Evolutionary conservation across 2,329 filamentous ascomycete species (phyloP).

Genomic region (Malbranchea cinnamomea): DNA sequence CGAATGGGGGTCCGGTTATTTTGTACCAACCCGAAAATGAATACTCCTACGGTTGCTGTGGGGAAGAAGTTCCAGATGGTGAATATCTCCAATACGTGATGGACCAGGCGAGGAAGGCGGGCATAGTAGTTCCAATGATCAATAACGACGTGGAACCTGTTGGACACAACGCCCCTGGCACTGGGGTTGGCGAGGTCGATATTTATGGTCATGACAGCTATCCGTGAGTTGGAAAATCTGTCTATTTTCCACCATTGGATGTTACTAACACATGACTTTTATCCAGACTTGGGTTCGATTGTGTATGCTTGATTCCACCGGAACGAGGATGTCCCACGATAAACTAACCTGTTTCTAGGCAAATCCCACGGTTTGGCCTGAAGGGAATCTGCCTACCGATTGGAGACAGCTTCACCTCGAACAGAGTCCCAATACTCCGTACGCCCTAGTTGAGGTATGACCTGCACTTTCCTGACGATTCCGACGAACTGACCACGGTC

Average conservation of each 20-base stretch:
- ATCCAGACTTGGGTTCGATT: conserved; percentile 25
- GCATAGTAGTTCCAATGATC: conserved; percentile 60
- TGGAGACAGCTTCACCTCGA: conserved; percentile 40
- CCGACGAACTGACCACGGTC: conserved; percentile 1
- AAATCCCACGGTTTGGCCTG: conserved; percentile 48
- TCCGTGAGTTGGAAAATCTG: conserved; percentile 26
- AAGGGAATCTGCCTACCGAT: conserved; percentile 39
- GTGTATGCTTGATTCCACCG: too few relatives aligned
- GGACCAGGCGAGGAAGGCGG: conserved; percentile 50
- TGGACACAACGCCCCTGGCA: conserved; percentile 51
- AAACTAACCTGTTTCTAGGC: conserved; percentile 20
- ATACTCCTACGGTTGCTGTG: conserved; percentile 41
- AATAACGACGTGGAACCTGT: conserved; percentile 53
- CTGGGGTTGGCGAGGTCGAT: conserved; percentile 41
- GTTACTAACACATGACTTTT: conserved; percentile 6
- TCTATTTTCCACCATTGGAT: background rate
- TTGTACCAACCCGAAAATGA: conserved; percentile 73
- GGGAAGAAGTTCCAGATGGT: conserved; percentile 46
- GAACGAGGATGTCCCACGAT: too few relatives aligned
- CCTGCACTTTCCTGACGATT: too few relatives aligned
- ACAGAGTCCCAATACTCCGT: conserved; percentile 51
- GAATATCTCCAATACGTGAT: conserved; percentile 58
- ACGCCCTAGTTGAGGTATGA: conserved; percentile 23
- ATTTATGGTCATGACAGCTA: conserved; percentile 55
- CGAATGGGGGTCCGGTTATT: conserved; percentile 67